Evolutionary conservation across 2,329 filamentous ascomycete species (phyloP).

Genomic region (Fusarium dimerum): DNA sequence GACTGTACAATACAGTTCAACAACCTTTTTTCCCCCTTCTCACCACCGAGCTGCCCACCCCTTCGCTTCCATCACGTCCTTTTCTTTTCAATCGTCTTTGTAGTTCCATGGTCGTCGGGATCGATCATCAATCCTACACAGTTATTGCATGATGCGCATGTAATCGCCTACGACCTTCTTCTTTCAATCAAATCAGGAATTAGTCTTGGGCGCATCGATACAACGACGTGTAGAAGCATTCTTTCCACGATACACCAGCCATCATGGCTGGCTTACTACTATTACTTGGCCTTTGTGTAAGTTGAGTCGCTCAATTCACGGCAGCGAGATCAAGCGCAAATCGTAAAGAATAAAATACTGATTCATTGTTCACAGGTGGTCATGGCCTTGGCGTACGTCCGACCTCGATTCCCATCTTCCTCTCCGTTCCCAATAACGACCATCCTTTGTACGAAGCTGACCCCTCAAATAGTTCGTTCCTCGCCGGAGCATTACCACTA

Average conservation of each 20-base stretch:
- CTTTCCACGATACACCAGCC: conserved; percentile 1
- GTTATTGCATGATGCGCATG: too few relatives aligned
- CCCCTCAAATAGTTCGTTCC: conserved; percentile 70
- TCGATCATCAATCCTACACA: too few relatives aligned
- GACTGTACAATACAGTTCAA: too few relatives aligned
- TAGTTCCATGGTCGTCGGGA: too few relatives aligned
- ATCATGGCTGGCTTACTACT: conserved; percentile 43
- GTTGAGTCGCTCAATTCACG: conserved; percentile 17
- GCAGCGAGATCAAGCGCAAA: not conserved
- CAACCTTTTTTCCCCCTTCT: too few relatives aligned
- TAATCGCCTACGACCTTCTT: too few relatives aligned
- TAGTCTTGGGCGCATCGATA: too few relatives aligned
- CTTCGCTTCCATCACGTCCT: too few relatives aligned
- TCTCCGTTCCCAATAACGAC: not conserved
- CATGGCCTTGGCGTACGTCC: conserved; percentile 60
- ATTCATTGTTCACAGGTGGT: conserved; percentile 43
- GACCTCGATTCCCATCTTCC: conserved; percentile 9
- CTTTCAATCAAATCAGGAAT: too few relatives aligned
- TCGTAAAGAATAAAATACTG: conserved; percentile 20
- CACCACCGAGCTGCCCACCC: too few relatives aligned
- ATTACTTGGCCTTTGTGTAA: conserved; percentile 43
- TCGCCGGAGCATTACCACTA: conserved; percentile 87
- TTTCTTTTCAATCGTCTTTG: too few relatives aligned
- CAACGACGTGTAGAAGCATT: too few relatives aligned
- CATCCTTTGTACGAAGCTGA: conserved; percentile 18